Conservation (phyloP, 2,329 filamentous ascomycete genomes). For the Fusarium camptoceras region DNA sequence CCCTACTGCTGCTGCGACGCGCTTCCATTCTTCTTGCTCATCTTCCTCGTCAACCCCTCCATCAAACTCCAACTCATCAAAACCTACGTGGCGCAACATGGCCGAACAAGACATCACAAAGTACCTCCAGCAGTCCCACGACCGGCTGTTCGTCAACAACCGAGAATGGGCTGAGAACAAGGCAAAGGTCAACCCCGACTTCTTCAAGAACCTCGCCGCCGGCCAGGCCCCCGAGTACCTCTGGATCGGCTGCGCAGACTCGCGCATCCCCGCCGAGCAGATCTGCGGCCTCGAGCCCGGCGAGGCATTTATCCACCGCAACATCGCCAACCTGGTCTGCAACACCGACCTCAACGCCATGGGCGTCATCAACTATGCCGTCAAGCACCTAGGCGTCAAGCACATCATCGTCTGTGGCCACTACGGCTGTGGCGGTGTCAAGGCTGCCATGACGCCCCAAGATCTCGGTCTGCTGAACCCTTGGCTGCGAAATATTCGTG, state of each 20-base stretch:
- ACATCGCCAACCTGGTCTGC: conserved; percentile 90
- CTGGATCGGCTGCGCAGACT: conserved; percentile 94
- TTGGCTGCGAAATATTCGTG: conserved; percentile 79
- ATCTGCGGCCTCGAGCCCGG: conserved; percentile 86
- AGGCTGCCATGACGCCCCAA: conserved; percentile 78
- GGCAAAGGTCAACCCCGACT: conserved; percentile 68
- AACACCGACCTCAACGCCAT: conserved; percentile 83
- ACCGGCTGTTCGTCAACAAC: conserved; percentile 77
- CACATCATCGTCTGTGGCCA: conserved; percentile 84
- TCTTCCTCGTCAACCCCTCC: conserved; percentile 14
- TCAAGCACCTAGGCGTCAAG: conserved; percentile 82
- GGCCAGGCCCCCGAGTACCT: conserved; percentile 79
- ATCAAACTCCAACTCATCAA: conserved; percentile 9
- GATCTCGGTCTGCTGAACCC: conserved; percentile 78
- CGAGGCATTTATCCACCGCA: conserved; percentile 93
- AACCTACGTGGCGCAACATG: conserved; percentile 47
- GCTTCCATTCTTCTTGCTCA: conserved; percentile 17
- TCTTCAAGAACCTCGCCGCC: conserved; percentile 72
- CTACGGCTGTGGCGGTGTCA: conserved; percentile 82
- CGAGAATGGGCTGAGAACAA: conserved; percentile 72
- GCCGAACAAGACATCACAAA: conserved; percentile 58
- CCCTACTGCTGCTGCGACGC: conserved; percentile 1
- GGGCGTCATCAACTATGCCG: conserved; percentile 88
- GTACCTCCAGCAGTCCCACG: conserved; percentile 73
- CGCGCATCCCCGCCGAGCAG: conserved; percentile 89